Evolutionary conservation across 2,329 filamentous ascomycete species (phyloP), one percentile per base, ranked within the genome.

Genomic region (Fusarium sp.): DNA sequence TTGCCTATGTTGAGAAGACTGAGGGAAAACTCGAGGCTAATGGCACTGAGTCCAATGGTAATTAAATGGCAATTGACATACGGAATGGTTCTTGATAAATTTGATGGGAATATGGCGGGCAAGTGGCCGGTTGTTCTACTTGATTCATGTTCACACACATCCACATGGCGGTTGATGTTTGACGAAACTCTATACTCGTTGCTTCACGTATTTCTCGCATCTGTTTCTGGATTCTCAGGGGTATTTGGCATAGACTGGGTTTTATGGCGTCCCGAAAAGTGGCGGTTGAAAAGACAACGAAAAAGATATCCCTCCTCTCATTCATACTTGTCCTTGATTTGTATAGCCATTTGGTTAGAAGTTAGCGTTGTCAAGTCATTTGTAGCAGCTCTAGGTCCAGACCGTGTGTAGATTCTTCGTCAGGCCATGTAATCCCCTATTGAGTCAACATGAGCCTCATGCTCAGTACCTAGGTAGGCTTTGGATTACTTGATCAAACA

Each of bases 1-100:
- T 95, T 32, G 85, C 85, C 62, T 92, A 97, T 80, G 84, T 97
- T 64, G 92, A 96, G 81, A 91, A 90, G 85, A 90, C 86, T 41
- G 91, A 95, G 83, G 91, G 90, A 40, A 88, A 88, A 80, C 78
- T 87, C 15, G 80, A 79, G 53, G 69, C 81, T 27, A 87, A 87
- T 26, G 70, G 70, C 20, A 46, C 66, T 20, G 58, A 68, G 35
- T 40, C 57, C 33, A 73, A 73, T 32, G 74, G 67, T 18, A 75
- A 45, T 57, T 74, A 35, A 79, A 54, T n/a, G 14, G 14, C 13
- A 7, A 35, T 40, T 15, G 23, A 7, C 20, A 20, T 53, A 32
- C 20, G 18, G 26, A 41, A 42, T 27, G 14, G n/a, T 20, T 40
- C 12, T 46, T 41, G 49, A 55, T 41, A 57, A 37, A 46, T 48